Evolutionary conservation across 768 basidiomycete species (phyloP).

Genomic region (Mycena crocata): DNA sequence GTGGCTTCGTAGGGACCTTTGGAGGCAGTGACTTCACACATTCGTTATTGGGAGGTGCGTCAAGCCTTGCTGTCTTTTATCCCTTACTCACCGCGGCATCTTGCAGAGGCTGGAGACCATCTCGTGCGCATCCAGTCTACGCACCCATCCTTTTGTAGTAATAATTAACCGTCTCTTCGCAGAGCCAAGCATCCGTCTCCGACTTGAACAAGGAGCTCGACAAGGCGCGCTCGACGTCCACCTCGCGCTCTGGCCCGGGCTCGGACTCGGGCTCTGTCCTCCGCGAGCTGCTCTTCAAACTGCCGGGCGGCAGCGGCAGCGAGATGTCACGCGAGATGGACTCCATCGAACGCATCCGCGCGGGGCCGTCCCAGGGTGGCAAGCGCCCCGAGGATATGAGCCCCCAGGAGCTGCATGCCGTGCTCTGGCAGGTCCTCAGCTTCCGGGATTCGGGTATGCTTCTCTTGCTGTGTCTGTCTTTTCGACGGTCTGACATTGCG

Average conservation of each 20-base stretch:
- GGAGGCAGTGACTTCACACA: conserved; percentile 84
- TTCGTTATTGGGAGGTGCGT: conserved; percentile 78
- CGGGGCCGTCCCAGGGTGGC: conserved; percentile 68
- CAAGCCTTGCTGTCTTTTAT: neutral
- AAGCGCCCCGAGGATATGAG: conserved; percentile 85
- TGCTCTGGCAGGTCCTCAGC: conserved; percentile 86
- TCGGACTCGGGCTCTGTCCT: conserved; percentile 60
- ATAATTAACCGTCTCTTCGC: neutral
- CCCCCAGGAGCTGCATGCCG: conserved; percentile 87
- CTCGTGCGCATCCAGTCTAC: conserved; percentile 34
- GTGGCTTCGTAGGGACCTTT: conserved; percentile 66
- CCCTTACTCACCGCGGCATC: conserved; percentile 8
- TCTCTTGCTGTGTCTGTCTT: neutral
- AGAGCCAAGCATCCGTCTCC: conserved; percentile 79
- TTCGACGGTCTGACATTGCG: neutral
- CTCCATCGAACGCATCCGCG: conserved; percentile 74
- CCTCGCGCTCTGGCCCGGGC: conserved; percentile 47
- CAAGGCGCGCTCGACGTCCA: conserved; percentile 67
- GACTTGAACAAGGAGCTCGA: conserved; percentile 86
- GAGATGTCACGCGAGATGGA: conserved; percentile 84
- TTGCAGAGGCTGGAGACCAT: conserved; percentile 46
- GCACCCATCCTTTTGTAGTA: neutral
- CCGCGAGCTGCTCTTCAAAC: conserved; percentile 67
- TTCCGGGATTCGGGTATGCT: conserved; percentile 82
- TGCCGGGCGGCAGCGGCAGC: conserved; percentile 71